Evolutionary conservation across 192 early-diverging fungal species (phyloP), one percentile per base, ranked within the genome.

Genomic region (Coemansia aciculifera): DNA sequence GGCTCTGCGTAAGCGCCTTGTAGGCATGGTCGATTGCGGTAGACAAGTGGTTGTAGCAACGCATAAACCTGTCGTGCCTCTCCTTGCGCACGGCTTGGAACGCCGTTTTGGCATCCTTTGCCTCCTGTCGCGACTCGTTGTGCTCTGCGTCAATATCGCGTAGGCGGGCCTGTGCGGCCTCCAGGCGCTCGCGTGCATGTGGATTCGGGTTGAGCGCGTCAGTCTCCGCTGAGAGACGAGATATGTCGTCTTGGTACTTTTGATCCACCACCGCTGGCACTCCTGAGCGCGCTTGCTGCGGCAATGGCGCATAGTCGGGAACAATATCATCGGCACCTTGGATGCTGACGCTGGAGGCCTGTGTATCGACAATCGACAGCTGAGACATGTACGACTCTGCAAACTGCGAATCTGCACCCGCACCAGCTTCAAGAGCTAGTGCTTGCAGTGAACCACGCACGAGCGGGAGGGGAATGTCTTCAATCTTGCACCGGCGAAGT

Each of bases 21-120:
- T 99, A 99, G 23, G 98, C 90, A 57, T 86, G 86, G 81, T 98
- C 95, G 85, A 99, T 99, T 21, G 89, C 89, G 40, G 91, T 91
- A 23, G 91, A 86, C 64, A 99, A 90, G 68, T 99, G 95, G 61
- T 80, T 86, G 85, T 90, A 99, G 42, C 95, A 94, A 31, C 84
- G 84, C 66, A 90, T 83, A 69, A 99, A 99, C 13, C 67, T 65
- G 36, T 90, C 82, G 72, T 91, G 91, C 65, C 94, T 86, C 68
- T 83, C 54, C 64, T 51, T 65, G 68, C 94, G 95, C 29, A 99
- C 86, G 0, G 76, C 74, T 39, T 86, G 82, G 79, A 98, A 99
- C 34, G 72, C 80, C 52, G 95, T 88, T 74, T 95, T 95, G 32
- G 94, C 93, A 9, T 72, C 70, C 67, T 93, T 90, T 0, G 95